phyloP scores from a whole-genome alignment of 2,329 filamentous ascomycete species.

The Dactylellina leptospora region DNA sequence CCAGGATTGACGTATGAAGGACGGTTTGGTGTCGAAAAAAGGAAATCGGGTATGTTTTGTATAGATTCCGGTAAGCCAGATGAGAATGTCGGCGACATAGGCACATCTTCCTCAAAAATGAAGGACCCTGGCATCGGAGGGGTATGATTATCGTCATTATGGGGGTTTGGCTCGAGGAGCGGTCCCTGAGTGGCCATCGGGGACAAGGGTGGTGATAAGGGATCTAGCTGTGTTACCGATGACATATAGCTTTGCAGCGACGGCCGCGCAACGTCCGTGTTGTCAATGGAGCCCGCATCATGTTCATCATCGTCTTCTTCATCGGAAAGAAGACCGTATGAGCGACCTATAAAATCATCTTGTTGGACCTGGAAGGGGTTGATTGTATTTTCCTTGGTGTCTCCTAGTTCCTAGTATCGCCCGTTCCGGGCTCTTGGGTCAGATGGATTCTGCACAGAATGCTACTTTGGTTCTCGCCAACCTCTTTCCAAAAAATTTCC shows the following conservation, averaged over 20 bases:
- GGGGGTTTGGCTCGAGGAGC: not conserved
- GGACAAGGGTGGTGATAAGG: constrained; percentile 42
- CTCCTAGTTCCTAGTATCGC: too few species aligned
- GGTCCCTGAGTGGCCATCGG: constrained; percentile 1
- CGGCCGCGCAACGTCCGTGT: not conserved
- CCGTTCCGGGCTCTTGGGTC: too few species aligned
- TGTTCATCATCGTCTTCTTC: constrained; percentile 41
- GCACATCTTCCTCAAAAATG: constrained; percentile 46
- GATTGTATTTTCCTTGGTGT: not conserved
- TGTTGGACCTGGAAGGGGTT: constrained; percentile 4
- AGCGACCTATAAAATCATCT: constrained; percentile 34
- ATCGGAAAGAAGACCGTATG: constrained; percentile 45
- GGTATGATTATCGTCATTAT: not conserved
- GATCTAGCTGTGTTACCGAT: constrained; percentile 22
- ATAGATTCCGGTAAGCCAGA: constrained; percentile 36
- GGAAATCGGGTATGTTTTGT: constrained; percentile 29
- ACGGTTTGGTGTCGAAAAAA: constrained; percentile 35
- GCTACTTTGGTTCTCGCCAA: too few species aligned
- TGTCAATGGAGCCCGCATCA: not conserved
- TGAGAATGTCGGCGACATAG: constrained; percentile 39
- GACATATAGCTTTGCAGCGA: constrained; percentile 30
- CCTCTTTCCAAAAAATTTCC: constrained; percentile 40
- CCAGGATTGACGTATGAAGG: constrained; percentile 47
- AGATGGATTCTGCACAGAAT: too few species aligned
- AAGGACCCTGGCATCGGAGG: constrained; percentile 48